Evolutionary conservation across 2,329 filamentous ascomycete species (phyloP).

Genomic region (Aureobasidium sp.): DNA sequence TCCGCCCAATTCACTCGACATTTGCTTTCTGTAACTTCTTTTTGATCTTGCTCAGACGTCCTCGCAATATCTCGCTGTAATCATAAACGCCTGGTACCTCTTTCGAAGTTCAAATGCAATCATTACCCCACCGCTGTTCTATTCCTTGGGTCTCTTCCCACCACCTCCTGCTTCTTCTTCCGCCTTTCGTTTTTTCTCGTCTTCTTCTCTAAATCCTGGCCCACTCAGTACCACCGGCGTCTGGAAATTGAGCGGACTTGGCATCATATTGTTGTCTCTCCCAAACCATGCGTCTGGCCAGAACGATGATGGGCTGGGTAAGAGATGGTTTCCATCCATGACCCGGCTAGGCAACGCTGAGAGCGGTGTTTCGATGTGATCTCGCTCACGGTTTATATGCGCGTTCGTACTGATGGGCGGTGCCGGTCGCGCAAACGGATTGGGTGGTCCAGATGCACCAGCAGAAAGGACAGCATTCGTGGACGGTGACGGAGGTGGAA

Average conservation of each 20-base stretch:
- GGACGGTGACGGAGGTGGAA: constrained; percentile 88
- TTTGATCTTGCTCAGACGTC: not conserved
- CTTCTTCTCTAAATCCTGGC: constrained; percentile 25
- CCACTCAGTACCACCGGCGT: constrained; percentile 53
- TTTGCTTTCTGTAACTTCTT: not conserved
- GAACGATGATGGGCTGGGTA: constrained; percentile 86
- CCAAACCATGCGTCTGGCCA: constrained; percentile 60
- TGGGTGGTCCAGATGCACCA: constrained; percentile 83
- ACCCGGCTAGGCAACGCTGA: constrained; percentile 89
- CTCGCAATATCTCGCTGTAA: not conserved
- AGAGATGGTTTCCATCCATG: constrained; percentile 65
- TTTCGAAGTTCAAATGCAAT: not conserved
- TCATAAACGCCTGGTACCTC: not conserved
- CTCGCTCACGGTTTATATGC: constrained; percentile 29
- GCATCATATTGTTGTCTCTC: constrained; percentile 69
- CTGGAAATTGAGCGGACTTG: constrained; percentile 85
- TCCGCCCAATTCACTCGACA: not conserved
- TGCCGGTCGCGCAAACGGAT: constrained; percentile 84
- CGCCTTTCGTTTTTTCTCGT: constrained; percentile 19
- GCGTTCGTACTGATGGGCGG: constrained; percentile 54
- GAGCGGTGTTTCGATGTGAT: constrained; percentile 69
- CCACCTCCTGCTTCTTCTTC: constrained; percentile 20
- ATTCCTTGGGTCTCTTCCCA: constrained; percentile 19
- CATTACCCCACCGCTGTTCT: not conserved
- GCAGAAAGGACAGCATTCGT: constrained; percentile 79